phyloP scores from a whole-genome alignment of 208 protist species.

The Phytomonas sp. region DNA sequence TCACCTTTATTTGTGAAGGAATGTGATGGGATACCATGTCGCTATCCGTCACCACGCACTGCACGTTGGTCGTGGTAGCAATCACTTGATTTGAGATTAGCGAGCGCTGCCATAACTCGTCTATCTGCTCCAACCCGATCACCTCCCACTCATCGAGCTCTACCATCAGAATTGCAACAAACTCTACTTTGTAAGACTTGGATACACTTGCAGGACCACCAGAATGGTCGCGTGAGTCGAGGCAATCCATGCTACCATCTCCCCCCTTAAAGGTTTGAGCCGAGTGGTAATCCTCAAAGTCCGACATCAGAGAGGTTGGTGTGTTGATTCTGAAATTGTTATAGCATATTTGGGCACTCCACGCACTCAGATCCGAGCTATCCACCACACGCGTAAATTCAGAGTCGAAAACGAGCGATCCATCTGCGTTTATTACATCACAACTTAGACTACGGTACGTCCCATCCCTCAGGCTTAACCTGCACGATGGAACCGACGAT shows the following conservation, averaged over 20 bases:
- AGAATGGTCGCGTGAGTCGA: neutral
- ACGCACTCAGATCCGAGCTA: constrained; percentile 50
- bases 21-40: constrained; percentile 8
- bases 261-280: neutral
- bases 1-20: neutral
- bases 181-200: constrained; percentile 41
- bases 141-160: constrained; percentile 64
- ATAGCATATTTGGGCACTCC: constrained; percentile 65
- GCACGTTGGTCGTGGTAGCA: constrained; percentile 44
- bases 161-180: constrained; percentile 54
- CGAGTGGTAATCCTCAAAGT: neutral
- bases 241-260: neutral
- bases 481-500: constrained; percentile 38
- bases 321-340: constrained; percentile 50
- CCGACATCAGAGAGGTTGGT: constrained; percentile 2
- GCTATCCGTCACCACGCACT: constrained; percentile 48
- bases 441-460: constrained; percentile 58
- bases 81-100: constrained; percentile 53
- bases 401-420: constrained; percentile 69
- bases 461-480: constrained; percentile 60
- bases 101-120: constrained; percentile 66
- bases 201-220: neutral
- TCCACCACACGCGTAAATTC: constrained; percentile 58
- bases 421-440: constrained; percentile 77
- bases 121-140: constrained; percentile 42